Evolutionary conservation across 495 filamentous ascomycete genomes (phyloP), one percentile per base, ranked within the genome.

Genomic region (Cudoniella acicularis): DNA sequence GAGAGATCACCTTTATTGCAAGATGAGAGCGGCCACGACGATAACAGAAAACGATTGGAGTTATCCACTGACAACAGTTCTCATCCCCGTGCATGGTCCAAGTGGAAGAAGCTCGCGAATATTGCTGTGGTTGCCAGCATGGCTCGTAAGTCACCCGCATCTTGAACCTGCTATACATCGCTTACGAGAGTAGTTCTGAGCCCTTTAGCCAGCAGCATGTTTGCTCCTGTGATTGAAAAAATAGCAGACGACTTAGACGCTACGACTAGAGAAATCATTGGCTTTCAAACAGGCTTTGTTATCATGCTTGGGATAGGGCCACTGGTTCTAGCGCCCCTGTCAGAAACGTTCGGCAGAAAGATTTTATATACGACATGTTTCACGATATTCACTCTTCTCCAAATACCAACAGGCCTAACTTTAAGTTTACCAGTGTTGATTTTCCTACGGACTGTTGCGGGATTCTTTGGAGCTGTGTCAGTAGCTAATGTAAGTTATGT

Each of bases 271-370:
- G 62, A 47, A 6, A 69, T 75, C 11, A 70, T 75, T 26, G 74
- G 20, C 13, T 61, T 52, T 18, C 58, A 60, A 49, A 60, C 51
- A 13, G 52, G 58, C 8, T 83, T 81, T 64, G 72, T 84, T 0
- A 62, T 81, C 17, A 79, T 79, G 1, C 82, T 85, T 45, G 79
- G 76, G 0, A 68, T 83, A 22, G 79, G 78, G 42, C 73, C 75
- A 2, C 61, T 79, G 1, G 13, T 77, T 2, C 62, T 75, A 3
- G 73, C 75, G 9, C 82, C 81, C 2, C 64, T 82, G 24, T 75
- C 69, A 27, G 82, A 85, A 66, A 67, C 83, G 16, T 84, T 78
- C 65, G 82, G 82, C 6, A 76, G 82, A 2, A 72, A 75, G 47
- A 59, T 74, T n/a, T 69, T 85, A 27, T 86, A 81, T 72, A 71